Conservation (phyloP, 2,329 filamentous ascomycete genomes). For the Diaporthe velutina region DNA sequence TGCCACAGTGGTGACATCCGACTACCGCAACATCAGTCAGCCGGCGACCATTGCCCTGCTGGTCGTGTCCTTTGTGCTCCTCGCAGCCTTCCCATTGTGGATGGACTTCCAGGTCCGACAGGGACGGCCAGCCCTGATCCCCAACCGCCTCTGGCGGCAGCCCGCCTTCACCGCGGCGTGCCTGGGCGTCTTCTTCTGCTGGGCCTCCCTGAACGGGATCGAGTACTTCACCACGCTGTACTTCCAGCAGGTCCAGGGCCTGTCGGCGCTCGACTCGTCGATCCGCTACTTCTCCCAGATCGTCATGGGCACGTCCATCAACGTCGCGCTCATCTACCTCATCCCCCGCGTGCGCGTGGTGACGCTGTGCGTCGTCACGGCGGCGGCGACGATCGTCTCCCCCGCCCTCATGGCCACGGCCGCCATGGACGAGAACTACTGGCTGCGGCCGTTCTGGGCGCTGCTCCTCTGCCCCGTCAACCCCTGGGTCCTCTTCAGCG, state of each 20-base stretch:
- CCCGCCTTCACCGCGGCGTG: slow-evolving; percentile 68
- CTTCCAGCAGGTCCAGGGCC: slow-evolving; percentile 62
- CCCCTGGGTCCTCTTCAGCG: slow-evolving; percentile 66
- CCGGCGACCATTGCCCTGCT: slow-evolving; percentile 60
- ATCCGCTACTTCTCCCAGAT: slow-evolving; percentile 60
- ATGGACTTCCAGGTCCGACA: slow-evolving; percentile 61
- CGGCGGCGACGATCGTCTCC: slow-evolving; percentile 58
- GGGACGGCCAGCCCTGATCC: slow-evolving; percentile 67
- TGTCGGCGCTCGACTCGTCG: slow-evolving; percentile 60
- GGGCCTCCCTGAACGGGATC: slow-evolving; percentile 60
- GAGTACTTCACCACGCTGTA: slow-evolving; percentile 63
- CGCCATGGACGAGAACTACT: slow-evolving; percentile 62
- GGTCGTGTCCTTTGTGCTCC: slow-evolving; percentile 54
- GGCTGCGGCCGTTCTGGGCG: slow-evolving; percentile 60
- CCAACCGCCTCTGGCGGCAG: slow-evolving; percentile 71
- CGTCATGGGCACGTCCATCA: slow-evolving; percentile 37
- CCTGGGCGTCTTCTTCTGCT: slow-evolving; percentile 60
- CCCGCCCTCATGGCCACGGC: slow-evolving; percentile 69
- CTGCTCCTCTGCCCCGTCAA: slow-evolving; percentile 59
- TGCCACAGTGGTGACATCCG: slow-evolving; percentile 51
- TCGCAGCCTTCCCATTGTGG: slow-evolving; percentile 68
- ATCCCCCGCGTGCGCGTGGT: slow-evolving; percentile 54
- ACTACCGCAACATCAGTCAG: slow-evolving; percentile 53
- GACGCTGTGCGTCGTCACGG: slow-evolving; percentile 54
- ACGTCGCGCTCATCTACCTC: slow-evolving; percentile 53